Evolutionary conservation across 495 filamentous ascomycete genomes (phyloP).

Genomic region (Entonaema liquescens): DNA sequence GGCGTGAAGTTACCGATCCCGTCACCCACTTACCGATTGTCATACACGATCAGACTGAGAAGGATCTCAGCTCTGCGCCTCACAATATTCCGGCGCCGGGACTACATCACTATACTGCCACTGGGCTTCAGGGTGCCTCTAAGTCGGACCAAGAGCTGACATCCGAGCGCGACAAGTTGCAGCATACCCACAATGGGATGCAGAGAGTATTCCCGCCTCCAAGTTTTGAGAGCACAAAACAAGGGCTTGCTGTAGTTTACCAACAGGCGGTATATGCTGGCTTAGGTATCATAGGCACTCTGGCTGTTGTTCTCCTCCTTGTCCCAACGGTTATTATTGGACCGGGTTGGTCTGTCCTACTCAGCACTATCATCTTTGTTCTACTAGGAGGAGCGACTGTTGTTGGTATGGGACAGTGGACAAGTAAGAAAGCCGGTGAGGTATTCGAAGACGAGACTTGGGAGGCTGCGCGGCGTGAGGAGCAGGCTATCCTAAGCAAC

Average conservation of each 20-base stretch:
- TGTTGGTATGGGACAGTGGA: constrained; percentile 60
- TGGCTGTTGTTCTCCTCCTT: constrained; percentile 47
- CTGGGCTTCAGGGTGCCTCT: constrained; percentile 55
- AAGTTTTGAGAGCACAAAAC: constrained; percentile 57
- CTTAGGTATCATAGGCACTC: constrained; percentile 47
- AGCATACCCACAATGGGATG: constrained; percentile 60
- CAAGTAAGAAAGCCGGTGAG: constrained; percentile 58
- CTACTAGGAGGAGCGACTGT: constrained; percentile 46
- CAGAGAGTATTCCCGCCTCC: constrained; percentile 70
- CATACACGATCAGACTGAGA: constrained; percentile 70
- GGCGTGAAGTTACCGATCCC: constrained; percentile 74
- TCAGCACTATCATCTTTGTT: constrained; percentile 38
- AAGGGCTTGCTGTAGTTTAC: constrained; percentile 58
- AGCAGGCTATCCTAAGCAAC: constrained; percentile 47
- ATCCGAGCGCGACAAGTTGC: constrained; percentile 57
- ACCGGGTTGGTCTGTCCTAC: constrained; percentile 54
- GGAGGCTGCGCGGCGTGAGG: constrained; percentile 63
- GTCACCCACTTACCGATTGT: constrained; percentile 72
- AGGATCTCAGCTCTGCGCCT: constrained; percentile 63
- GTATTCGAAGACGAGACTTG: constrained; percentile 71
- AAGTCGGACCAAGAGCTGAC: constrained; percentile 58
- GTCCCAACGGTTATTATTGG: constrained; percentile 76
- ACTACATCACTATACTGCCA: constrained; percentile 52
- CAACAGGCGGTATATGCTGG: constrained; percentile 56
- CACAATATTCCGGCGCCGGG: constrained; percentile 62